These are phyloP conservation scores for Ormosia semicastrata DNA, from an alignment of 306 rosid species.

Conservation along the genomic window DNA sequence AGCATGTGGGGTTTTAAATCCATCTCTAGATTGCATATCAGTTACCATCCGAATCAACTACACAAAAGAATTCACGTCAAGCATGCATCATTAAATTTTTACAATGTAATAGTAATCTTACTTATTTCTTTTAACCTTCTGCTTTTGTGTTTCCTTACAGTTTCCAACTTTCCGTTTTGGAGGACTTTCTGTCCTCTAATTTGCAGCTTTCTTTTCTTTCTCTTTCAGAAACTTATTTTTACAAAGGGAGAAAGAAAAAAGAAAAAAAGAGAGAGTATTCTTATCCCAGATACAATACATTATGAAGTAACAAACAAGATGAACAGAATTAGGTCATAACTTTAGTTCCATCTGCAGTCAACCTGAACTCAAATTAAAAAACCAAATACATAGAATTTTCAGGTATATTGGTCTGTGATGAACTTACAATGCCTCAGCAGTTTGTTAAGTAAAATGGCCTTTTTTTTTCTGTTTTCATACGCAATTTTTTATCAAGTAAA, in stretches of 20 bases:
- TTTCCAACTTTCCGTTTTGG: background rate
- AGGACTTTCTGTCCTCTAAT: background rate
- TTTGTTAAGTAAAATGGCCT: background rate
- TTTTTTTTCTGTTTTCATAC: no score
- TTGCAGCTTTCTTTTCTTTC: background rate
- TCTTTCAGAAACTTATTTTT: background rate
- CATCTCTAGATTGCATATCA: conserved; percentile 46
- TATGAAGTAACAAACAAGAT: background rate
- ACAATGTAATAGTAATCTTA: conserved; percentile 3
- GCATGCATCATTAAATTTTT: conserved; percentile 8
- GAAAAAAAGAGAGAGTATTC: no score
- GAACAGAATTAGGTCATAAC: background rate
- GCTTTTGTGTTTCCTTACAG: background rate
- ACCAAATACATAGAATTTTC: background rate
- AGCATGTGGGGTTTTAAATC: conserved; percentile 35
- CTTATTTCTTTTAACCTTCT: background rate
- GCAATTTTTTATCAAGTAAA: no score
- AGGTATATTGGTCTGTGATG: background rate
- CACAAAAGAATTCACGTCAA: conserved; percentile 42
- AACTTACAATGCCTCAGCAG: background rate
- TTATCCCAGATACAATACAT: background rate
- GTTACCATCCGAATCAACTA: conserved; percentile 74
- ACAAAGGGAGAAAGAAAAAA: background rate
- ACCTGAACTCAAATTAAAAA: background rate
- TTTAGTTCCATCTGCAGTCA: background rate